Conservation (phyloP, 108 stramenopile species). For the Skeletonema tropicum region DNA sequence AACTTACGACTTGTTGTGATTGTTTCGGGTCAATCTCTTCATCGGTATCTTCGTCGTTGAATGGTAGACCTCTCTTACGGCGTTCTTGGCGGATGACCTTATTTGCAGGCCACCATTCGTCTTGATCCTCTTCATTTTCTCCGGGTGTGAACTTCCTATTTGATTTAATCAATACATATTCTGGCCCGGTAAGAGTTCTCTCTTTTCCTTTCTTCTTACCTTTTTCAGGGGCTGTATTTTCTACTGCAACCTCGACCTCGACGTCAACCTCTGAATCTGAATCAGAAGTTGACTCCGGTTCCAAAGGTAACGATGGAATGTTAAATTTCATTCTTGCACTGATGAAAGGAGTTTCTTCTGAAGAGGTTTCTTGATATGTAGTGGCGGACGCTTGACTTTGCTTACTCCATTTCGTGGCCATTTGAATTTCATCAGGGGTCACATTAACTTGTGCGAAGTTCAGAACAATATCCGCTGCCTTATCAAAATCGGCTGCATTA, state of each 20-base stretch:
- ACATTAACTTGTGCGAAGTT: conserved; percentile 20
- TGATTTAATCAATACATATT: neutral
- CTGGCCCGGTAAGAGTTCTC: neutral
- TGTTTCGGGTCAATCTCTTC: conserved; percentile 36
- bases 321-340: conserved; percentile 35
- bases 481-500: conserved; percentile 10
- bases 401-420: conserved; percentile 31
- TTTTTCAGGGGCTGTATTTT: neutral
- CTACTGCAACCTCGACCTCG: neutral
- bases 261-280: neutral
- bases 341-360: conserved; percentile 13
- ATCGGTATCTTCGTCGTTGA: conserved; percentile 53
- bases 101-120: conserved; percentile 83
- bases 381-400: neutral
- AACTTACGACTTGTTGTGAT: conserved; percentile 3
- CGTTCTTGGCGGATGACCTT: conserved; percentile 62
- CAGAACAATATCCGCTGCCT: conserved; percentile 32
- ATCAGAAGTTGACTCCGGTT: conserved; percentile 25
- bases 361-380: conserved; percentile 1
- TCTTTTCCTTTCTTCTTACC: neutral
- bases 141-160: conserved; percentile 5
- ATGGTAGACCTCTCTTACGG: conserved; percentile 34
- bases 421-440: conserved; percentile 21
- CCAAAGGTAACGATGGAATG: conserved; percentile 30
- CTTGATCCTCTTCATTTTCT: conserved; percentile 13